Conservation (phyloP, 805 yeast species). For the Hanseniaspora mollemarum region DNA sequence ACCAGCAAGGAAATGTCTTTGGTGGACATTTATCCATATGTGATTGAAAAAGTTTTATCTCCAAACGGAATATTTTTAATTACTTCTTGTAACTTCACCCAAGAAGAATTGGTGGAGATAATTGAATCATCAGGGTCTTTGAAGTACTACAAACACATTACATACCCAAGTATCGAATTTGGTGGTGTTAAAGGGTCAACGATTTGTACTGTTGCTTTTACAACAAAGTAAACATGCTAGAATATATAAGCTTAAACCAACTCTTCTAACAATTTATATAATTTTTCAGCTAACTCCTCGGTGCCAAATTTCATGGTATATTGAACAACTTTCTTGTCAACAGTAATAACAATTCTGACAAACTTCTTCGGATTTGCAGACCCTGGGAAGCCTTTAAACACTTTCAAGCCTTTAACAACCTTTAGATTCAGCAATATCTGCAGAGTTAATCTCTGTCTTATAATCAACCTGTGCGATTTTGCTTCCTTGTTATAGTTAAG, state of each 20-base stretch:
- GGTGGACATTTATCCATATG: slow-evolving; percentile 50
- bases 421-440: slow-evolving; percentile 73
- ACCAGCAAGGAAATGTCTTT: slow-evolving; percentile 27
- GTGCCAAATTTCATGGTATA: slow-evolving; percentile 67
- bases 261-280: slow-evolving; percentile 40
- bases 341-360: slow-evolving; percentile 58
- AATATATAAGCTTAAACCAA: slow-evolving; percentile 20
- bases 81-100: slow-evolving; percentile 91
- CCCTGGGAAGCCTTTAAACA: slow-evolving; percentile 72
- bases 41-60: slow-evolving; percentile 47
- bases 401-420: slow-evolving; percentile 47
- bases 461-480: slow-evolving; percentile 56
- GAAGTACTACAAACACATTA: slow-evolving; percentile 50
- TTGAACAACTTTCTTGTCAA: slow-evolving; percentile 59
- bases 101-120: slow-evolving; percentile 52
- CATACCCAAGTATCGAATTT: slow-evolving; percentile 74
- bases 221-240: slow-evolving; percentile 22
- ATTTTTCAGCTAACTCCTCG: slow-evolving; percentile 45
- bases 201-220: slow-evolving; percentile 76
- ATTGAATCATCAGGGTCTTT: slow-evolving; percentile 37
- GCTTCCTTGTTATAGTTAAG: slow-evolving; percentile 41
- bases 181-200: slow-evolving; percentile 86
- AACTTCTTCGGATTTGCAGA: slow-evolving; percentile 77
- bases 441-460: slow-evolving; percentile 81
- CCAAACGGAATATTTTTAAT: slow-evolving; percentile 52